These are phyloP conservation scores for Theileria parva DNA, from an alignment of 169 alveolate genomes.

Conservation along the genomic window DNA sequence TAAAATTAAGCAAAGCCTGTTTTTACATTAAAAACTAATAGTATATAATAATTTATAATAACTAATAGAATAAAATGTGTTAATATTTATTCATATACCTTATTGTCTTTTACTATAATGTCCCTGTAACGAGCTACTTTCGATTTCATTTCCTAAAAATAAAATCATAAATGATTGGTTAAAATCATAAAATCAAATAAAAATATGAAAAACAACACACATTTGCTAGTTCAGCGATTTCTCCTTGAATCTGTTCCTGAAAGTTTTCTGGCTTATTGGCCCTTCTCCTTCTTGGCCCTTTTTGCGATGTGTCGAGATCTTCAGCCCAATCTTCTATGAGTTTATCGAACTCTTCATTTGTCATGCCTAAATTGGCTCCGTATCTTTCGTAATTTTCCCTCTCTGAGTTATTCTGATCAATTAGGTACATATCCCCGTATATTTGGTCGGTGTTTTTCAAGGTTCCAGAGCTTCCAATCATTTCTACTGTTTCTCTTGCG, in stretches of 20 bases:
- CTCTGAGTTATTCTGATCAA: not conserved
- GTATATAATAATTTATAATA: not conserved
- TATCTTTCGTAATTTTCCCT: constrained; percentile 9
- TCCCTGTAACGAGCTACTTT: constrained; percentile 67
- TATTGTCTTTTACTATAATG: constrained; percentile 57
- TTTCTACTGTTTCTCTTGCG: constrained; percentile 60
- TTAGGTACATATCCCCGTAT: constrained; percentile 34
- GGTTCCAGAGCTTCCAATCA: constrained; percentile 6
- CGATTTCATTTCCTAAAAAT: constrained; percentile 55
- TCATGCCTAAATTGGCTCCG: constrained; percentile 32
- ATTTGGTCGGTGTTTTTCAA: not conserved
- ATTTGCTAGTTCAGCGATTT: constrained; percentile 61
- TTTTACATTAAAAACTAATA: not conserved
- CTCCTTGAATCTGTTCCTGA: constrained; percentile 59
- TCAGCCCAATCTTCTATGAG: constrained; percentile 67
- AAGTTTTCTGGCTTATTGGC: constrained; percentile 10
- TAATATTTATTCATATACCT: constrained; percentile 6
- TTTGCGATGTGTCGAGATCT: constrained; percentile 30
- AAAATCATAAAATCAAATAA: too few relatives aligned
- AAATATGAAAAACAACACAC: constrained; percentile 4
- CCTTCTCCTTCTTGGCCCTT: not conserved
- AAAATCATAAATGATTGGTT: not conserved
- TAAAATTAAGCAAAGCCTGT: constrained; percentile 45
- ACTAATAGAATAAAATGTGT: not conserved
- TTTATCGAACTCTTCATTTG: constrained; percentile 59